Evolutionary conservation across 164 flowering plant genomes (phyloP).

Genomic region (Vitis labrusca): DNA sequence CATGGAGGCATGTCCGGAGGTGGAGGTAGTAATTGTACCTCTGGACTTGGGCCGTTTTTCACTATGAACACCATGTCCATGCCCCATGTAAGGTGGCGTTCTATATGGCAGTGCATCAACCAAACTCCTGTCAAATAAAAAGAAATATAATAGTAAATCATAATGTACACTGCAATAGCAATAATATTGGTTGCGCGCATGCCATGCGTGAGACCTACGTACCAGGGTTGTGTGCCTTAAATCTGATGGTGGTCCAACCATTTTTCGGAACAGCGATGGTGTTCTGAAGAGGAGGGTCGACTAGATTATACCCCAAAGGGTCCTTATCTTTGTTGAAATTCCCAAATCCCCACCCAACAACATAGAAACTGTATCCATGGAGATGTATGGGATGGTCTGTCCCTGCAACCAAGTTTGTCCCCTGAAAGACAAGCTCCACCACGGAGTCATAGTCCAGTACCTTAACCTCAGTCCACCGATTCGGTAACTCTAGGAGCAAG

Average conservation of each 20-base stretch:
- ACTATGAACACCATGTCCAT: constrained; percentile 34
- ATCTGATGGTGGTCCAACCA: constrained; percentile 60
- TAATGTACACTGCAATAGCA: neutral
- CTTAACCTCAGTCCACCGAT: constrained; percentile 22
- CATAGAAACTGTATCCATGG: constrained; percentile 57
- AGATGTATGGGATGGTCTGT: constrained; percentile 36
- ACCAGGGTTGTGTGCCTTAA: constrained; percentile 65
- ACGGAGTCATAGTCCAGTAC: constrained; percentile 16
- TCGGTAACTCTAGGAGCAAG: constrained; percentile 1
- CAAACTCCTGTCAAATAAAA: constrained; percentile 30
- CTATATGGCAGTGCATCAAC: constrained; percentile 44
- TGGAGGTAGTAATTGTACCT: constrained; percentile 20
- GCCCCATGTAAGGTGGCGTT: constrained; percentile 38
- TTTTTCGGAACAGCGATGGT: constrained; percentile 50
- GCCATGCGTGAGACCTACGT: neutral
- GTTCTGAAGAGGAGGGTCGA: constrained; percentile 53
- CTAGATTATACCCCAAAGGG: constrained; percentile 47
- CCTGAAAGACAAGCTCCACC: constrained; percentile 28
- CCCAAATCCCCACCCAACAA: constrained; percentile 64
- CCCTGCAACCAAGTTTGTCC: constrained; percentile 28
- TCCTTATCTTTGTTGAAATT: constrained; percentile 46
- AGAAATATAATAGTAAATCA: neutral
- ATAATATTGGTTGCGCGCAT: too few relatives aligned
- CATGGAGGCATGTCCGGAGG: constrained; percentile 44
- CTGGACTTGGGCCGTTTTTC: constrained; percentile 22